A percentile compares a stretch with the other conserved stretches of the same genome.
These are phyloP conservation scores for Trichoderma endophyticum DNA, from an alignment of 2,329 filamentous ascomycete species.

Conservation along the genomic window DNA sequence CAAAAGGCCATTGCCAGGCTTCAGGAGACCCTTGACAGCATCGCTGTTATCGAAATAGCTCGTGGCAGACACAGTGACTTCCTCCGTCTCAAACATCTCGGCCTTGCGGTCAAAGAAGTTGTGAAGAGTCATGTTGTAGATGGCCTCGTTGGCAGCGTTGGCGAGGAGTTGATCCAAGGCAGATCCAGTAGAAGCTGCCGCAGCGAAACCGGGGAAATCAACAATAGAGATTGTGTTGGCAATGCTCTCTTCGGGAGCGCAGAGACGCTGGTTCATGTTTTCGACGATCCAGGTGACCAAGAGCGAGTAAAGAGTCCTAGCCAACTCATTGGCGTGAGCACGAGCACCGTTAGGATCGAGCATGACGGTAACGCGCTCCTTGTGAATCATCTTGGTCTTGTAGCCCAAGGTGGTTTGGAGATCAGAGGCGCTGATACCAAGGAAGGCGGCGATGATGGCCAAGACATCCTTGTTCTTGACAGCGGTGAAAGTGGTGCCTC, in stretches of 20 bases:
- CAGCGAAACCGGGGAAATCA: slow-evolving; percentile 93
- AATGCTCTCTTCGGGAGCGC: slow-evolving; percentile 81
- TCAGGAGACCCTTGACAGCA: slow-evolving; percentile 85
- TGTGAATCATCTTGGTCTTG: slow-evolving; percentile 94
- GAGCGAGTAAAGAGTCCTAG: slow-evolving; percentile 87
- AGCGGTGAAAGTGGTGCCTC: slow-evolving; percentile 76
- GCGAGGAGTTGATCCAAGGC: slow-evolving; percentile 88
- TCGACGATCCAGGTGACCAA: slow-evolving; percentile 94
- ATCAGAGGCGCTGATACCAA: slow-evolving; percentile 77
- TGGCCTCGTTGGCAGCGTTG: slow-evolving; percentile 86
- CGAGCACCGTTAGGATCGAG: slow-evolving; percentile 87
- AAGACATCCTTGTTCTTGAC: slow-evolving; percentile 94
- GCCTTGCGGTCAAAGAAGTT: slow-evolving; percentile 96
- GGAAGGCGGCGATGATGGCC: slow-evolving; percentile 83
- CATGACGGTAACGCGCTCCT: slow-evolving; percentile 98
- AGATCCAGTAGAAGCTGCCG: slow-evolving; percentile 78
- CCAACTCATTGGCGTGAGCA: slow-evolving; percentile 89
- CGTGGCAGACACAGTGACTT: slow-evolving; percentile 83
- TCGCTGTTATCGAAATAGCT: slow-evolving; percentile 99
- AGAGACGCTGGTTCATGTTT: slow-evolving; percentile 83
- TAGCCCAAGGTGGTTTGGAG: slow-evolving; percentile 88
- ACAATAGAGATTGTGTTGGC: slow-evolving; percentile 93
- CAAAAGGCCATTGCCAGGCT: slow-evolving; percentile 86
- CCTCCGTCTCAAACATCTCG: slow-evolving; percentile 89
- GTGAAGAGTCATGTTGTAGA: slow-evolving; percentile 91